Conservation (phyloP, 331 rosid species). For the Malus hybrid region DNA sequence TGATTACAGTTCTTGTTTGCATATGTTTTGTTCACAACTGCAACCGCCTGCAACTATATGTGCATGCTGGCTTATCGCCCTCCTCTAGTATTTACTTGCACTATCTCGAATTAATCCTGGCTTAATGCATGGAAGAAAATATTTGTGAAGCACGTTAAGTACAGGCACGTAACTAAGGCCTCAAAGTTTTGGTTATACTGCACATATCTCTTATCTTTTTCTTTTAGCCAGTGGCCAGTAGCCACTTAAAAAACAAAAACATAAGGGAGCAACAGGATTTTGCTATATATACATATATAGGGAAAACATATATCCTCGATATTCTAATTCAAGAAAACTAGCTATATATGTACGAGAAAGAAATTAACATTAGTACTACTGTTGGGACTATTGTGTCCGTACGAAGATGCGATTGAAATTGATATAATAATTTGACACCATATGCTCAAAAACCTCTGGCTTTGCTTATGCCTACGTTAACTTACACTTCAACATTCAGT, state of each 20-base stretch:
- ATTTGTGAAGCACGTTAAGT: too few species aligned
- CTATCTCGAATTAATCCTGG: background rate
- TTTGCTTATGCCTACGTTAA: constrained; percentile 4
- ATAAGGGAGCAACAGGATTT: background rate
- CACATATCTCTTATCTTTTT: too few species aligned
- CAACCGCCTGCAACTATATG: background rate
- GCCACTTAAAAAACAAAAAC: background rate
- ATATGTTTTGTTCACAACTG: background rate
- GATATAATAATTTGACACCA: background rate
- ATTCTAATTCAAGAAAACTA: background rate
- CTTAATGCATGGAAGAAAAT: background rate
- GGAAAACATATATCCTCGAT: background rate
- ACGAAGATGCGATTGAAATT: background rate
- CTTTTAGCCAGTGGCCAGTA: background rate
- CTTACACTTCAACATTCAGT: background rate
- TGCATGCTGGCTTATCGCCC: background rate
- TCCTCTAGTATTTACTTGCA: background rate
- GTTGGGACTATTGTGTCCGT: background rate
- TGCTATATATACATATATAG: background rate
- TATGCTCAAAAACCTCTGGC: background rate
- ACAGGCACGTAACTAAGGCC: background rate
- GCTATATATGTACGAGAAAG: background rate
- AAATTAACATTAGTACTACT: too few species aligned
- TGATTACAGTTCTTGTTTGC: too few species aligned
- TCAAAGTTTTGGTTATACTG: background rate